Base-by-base conservation (phyloP, 176 grass and related monocot species). In the Chloris gayana region DNA sequence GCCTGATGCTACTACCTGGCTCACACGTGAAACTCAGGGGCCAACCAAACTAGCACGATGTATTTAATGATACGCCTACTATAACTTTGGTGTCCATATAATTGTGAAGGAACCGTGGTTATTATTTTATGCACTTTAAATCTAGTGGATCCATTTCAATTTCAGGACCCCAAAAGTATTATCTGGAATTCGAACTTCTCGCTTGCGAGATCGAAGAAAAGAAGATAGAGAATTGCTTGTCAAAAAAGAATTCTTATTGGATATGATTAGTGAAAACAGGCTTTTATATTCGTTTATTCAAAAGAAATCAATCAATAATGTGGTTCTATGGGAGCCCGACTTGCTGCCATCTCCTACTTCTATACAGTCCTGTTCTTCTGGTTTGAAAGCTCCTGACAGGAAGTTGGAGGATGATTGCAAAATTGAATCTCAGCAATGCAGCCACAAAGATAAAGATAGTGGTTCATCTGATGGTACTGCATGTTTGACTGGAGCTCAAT, bases 161-260 rank as follows among this genome's bases (percentile, higher is more conserved):
- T 87, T 71, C 92, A 99, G 96, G 85, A 72, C 84, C n/a, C 92
- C 92, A 1, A 82, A 82, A 73, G 88, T 99, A 79, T 80, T 95
- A 27, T 82, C 63, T 79, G 96, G 90, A 75, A 75, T 83, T 31
- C 88, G 96, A 70, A 99, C 82, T 78, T 99, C 96, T 82, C 88
- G 96, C 14, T 76, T 91, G 56, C 91, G 92, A 80, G 88, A 99
- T 72, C 92, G 96, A 41, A 95, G 74, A 86, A 99, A 93, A 85
- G 96, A 99, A 91, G 96, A 99, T 53, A 87, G 86, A 81, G 96
- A 99, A 80, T 70, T 99, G 47, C 32, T 95, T 56, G 89, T 99
- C 39, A 99, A 99, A 79, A 86, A 83, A 73, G 88, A 88, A 83
- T 99, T 99, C 76, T 91, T 99, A 74, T 88, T 93, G 22, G 96